Base-by-base conservation (phyloP, 179 eudicot species). In the Sideroxylon spinosum region DNA sequence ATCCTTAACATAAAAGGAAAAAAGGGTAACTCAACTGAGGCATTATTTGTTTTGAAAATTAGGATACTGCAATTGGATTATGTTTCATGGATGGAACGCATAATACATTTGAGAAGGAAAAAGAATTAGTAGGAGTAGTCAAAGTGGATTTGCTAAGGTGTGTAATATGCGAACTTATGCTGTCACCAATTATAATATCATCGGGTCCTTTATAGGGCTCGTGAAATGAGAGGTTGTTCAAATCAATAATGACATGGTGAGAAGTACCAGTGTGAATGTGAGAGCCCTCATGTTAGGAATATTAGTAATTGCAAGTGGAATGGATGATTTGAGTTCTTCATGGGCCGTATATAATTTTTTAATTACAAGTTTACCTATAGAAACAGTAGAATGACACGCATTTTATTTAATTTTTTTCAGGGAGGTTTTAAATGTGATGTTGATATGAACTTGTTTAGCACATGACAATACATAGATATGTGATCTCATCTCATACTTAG, bases 171-270 rank as follows among this genome's bases (percentile, higher is more conserved):
- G 64, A 29, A 60, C 69, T 22, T 37, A 37, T 32, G 12, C 56
- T 56, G 4, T 75, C 78, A 62, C 57, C 68, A 44, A 76, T 75
- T 3, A 44, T 8, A 16, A 76, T 50, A 20, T 75, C 60, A 23
- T 75, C 37, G 6, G 70, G 44, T 25, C 64, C 74, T 12, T 62
- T 37, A 9, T 75, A 63, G 1, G 56, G 56, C 0, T 48, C 12
- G 3, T 48, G 68, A 6, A 46, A 3, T 1, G 37, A 32, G 57
- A 75, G 70, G n/a, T 63, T 75, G 49, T 17, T 12, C 1, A 44
- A n/a, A 49, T 75, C 22, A 20, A 70, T 1, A 1, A 70, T 75
- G 57, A 75, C 59, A 75, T 75, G 78, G 23, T 75, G 78, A 23
- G 57, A 61, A 20, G 71, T 44, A 6, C 69, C 22, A 10, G 44